Base-by-base conservation (phyloP, 495 filamentous ascomycete genomes). In the Aspergillus sparsus region DNA sequence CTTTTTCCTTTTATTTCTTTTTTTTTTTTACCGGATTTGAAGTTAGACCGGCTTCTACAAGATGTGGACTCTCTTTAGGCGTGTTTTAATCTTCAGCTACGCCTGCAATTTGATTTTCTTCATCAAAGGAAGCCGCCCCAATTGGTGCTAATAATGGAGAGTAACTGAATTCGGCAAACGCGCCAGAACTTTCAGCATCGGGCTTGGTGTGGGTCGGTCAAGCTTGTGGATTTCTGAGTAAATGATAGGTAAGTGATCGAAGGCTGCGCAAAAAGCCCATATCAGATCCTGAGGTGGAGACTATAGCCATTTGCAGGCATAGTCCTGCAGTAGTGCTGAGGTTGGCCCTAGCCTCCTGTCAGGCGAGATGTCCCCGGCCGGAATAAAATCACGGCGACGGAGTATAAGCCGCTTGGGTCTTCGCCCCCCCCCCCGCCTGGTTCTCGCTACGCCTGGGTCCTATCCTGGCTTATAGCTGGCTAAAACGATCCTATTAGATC, bases 201-300 rank as follows among this genome's bases (percentile, higher is more conserved):
- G 52, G 18, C 18, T 51, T 10, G 15, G n/a, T 36, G 52, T 54
- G n/a, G 52, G 52, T 39, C 52, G 15, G 42, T 54, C 52, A 31
- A 42, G 41, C 36, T 16, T 31, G 27, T 27, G 49, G 49, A 27
- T 27, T 27, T 27, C 21, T 27, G 21, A 27, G 21, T 27, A 27
- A 27, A 27, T 27, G 21, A 27, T 27, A 27, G 21, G 21, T 27
- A 27, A 1, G 3, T 27, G 21, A 27, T 27, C 21, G 21, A 27
- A 27, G 21, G 21, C 21, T 27, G 21, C 21, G 3, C 3, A 27
- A 27, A 27, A 27, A 27, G 21, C 21, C 21, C 21, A 27, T 27
- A 27, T 27, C 21, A 27, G 21, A 27, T 27, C 49, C 27, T 27
- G 9, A 55, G 7, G 37, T 18, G 18, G 21, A 15, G 13, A 45